These are phyloP conservation scores for Basidioascus undulatus DNA, from an alignment of 768 basidiomycete genomes.

Conservation along the genomic window DNA sequence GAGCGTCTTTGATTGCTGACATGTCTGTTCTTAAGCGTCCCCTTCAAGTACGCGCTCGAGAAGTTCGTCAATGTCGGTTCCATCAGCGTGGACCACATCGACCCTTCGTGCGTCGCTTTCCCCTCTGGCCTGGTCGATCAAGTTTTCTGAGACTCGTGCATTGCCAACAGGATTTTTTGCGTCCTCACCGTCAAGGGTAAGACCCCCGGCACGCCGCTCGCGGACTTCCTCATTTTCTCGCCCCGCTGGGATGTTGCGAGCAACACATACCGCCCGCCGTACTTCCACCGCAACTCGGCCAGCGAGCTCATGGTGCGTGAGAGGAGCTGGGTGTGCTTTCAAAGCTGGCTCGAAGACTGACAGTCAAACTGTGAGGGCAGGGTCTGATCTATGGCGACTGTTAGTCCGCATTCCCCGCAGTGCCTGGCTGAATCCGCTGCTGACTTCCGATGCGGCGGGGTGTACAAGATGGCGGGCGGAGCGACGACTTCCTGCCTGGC, in stretches of 20 bases:
- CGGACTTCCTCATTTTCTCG: conserved; percentile 40
- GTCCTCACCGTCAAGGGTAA: conserved; percentile 43
- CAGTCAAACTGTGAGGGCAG: too few species aligned
- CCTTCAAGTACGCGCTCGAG: conserved; percentile 40
- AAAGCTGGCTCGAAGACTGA: too few species aligned
- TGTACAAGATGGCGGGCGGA: conserved; percentile 30
- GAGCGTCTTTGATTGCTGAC: neutral
- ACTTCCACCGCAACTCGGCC: conserved; percentile 24
- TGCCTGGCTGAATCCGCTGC: neutral
- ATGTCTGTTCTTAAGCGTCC: conserved; percentile 20
- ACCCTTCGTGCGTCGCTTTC: conserved; percentile 27
- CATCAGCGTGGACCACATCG: conserved; percentile 41
- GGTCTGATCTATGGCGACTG: conserved; percentile 30
- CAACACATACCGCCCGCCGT: conserved; percentile 34
- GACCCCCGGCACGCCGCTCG: conserved; percentile 31
- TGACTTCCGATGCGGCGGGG: neutral
- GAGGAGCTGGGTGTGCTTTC: too few species aligned
- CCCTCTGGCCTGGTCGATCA: neutral
- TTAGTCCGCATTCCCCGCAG: neutral
- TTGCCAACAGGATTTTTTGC: conserved; percentile 22
- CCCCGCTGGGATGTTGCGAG: conserved; percentile 38
- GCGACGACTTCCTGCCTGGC: conserved; percentile 37
- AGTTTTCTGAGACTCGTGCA: too few species aligned
- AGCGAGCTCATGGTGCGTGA: conserved; percentile 45
- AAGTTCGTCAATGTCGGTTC: conserved; percentile 36